Percentiles rank a stretch among this genome's conserved stretches.
Conservation (phyloP, 352 stramenopile genomes). For the Pythium angustatum region DNA sequence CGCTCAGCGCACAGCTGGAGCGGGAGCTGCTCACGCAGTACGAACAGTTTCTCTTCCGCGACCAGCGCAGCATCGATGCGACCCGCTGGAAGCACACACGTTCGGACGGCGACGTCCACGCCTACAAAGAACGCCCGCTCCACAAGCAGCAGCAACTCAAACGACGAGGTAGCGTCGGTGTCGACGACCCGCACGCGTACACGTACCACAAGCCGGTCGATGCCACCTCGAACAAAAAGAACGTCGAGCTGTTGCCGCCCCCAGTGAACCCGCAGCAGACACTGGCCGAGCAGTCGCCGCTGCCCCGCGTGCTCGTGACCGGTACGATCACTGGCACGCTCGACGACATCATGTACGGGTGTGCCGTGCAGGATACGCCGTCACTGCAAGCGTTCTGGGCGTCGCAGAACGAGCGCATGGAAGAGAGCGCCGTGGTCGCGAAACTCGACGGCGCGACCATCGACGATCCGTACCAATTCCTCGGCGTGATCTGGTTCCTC, state of each 20-base stretch:
- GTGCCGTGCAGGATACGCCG: conserved; percentile 41
- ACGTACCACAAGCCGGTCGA: not conserved
- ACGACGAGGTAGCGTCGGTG: not conserved
- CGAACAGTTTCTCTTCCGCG: conserved; percentile 39
- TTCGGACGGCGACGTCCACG: conserved; percentile 28
- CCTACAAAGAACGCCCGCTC: conserved; percentile 32
- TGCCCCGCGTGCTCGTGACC: conserved; percentile 32
- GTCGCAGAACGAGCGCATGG: conserved; percentile 32
- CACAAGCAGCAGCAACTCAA: not conserved
- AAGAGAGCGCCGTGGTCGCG: conserved; percentile 35
- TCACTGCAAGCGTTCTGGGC: conserved; percentile 29
- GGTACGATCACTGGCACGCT: conserved; percentile 44
- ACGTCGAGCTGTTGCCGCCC: too few relatives aligned
- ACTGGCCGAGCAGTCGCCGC: not conserved
- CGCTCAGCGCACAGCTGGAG: conserved; percentile 30
- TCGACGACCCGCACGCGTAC: conserved; percentile 6
- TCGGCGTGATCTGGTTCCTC: conserved; percentile 37
- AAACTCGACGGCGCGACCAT: conserved; percentile 29
- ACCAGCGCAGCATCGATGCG: conserved; percentile 29
- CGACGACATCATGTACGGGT: conserved; percentile 58
- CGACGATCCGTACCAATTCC: conserved; percentile 40
- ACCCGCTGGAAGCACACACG: conserved; percentile 37
- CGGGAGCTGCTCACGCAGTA: conserved; percentile 39
- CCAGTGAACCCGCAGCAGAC: conserved; percentile 6
- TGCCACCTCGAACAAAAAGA: not conserved